Conservation (phyloP, 2,329 filamentous ascomycete species). For the Oidium heveae region DNA sequence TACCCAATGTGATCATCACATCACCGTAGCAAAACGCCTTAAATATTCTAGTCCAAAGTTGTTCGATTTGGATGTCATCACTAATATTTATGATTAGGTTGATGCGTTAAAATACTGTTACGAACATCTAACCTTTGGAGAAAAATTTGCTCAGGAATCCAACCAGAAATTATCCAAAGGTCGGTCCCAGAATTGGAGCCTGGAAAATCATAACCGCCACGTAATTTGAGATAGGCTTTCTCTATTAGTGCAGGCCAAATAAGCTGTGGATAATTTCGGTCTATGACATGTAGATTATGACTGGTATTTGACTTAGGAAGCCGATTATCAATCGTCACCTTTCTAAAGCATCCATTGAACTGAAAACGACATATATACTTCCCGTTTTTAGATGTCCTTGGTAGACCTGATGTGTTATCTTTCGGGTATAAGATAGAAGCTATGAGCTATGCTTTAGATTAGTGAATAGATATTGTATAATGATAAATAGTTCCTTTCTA, state of each 20-base stretch:
- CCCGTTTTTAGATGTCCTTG: constrained; percentile 47
- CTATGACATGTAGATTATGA: constrained; percentile 64
- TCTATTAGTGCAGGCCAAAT: constrained; percentile 85
- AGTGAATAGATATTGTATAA: not conserved
- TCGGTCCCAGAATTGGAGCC: constrained; percentile 95
- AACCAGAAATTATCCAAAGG: constrained; percentile 74
- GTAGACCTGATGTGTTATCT: constrained; percentile 28
- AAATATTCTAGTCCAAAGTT: constrained; percentile 55
- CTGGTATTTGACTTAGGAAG: constrained; percentile 53
- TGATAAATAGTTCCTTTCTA: constrained; percentile 14
- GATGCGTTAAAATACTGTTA: not conserved
- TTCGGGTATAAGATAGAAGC: constrained; percentile 53
- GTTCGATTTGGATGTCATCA: constrained; percentile 51
- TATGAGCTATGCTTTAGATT: constrained; percentile 28
- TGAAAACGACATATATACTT: constrained; percentile 84
- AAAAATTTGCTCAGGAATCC: constrained; percentile 92
- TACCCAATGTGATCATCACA: constrained; percentile 74
- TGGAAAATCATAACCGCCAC: constrained; percentile 91
- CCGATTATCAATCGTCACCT: constrained; percentile 70
- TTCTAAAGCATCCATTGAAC: constrained; percentile 82
- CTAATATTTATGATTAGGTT: constrained; percentile 16
- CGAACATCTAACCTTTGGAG: constrained; percentile 37
- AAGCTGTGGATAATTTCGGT: constrained; percentile 55
- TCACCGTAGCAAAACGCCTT: constrained; percentile 53
- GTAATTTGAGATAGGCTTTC: constrained; percentile 87